Evolutionary conservation across 2,329 filamentous ascomycete species (phyloP).

Genomic region (Penicillium capsulatum): DNA sequence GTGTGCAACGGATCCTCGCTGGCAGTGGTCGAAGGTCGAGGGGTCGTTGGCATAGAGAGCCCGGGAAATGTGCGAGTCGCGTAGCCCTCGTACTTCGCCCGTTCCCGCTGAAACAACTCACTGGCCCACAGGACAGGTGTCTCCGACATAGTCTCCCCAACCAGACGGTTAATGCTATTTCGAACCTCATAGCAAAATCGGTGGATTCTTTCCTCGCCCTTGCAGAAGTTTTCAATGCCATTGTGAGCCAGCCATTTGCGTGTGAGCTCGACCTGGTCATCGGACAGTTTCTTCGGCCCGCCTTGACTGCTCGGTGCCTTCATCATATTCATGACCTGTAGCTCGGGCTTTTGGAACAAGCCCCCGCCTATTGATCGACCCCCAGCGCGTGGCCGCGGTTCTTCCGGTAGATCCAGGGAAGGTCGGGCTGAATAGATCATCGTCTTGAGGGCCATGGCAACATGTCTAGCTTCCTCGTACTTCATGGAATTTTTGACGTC

Average conservation of each 20-base stretch:
- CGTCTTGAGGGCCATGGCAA: constrained; percentile 81
- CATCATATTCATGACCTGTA: constrained; percentile 80
- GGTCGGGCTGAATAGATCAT: constrained; percentile 62
- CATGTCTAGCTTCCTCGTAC: constrained; percentile 81
- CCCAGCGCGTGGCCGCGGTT: constrained; percentile 38
- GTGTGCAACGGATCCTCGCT: constrained; percentile 40
- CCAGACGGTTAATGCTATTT: constrained; percentile 76
- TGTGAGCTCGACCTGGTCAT: constrained; percentile 86
- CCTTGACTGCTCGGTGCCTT: constrained; percentile 79
- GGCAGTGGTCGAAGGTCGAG: constrained; percentile 43
- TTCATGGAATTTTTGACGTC: constrained; percentile 85
- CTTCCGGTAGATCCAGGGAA: constrained; percentile 25
- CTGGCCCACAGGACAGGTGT: constrained; percentile 90
- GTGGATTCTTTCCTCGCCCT: constrained; percentile 90
- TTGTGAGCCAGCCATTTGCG: constrained; percentile 75
- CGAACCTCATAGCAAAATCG: constrained; percentile 88
- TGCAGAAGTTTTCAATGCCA: constrained; percentile 87
- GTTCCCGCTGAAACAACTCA: constrained; percentile 75
- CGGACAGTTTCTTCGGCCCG: constrained; percentile 91
- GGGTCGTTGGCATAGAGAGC: constrained; percentile 44
- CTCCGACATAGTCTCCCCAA: constrained; percentile 77
- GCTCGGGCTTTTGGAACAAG: constrained; percentile 74
- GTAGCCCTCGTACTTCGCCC: constrained; percentile 41
- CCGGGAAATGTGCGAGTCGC: constrained; percentile 35
- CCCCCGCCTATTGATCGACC: constrained; percentile 49